Evolutionary conservation across 1,139 yeast species (phyloP).

Genomic region (Nakaseomyces delphensis): DNA sequence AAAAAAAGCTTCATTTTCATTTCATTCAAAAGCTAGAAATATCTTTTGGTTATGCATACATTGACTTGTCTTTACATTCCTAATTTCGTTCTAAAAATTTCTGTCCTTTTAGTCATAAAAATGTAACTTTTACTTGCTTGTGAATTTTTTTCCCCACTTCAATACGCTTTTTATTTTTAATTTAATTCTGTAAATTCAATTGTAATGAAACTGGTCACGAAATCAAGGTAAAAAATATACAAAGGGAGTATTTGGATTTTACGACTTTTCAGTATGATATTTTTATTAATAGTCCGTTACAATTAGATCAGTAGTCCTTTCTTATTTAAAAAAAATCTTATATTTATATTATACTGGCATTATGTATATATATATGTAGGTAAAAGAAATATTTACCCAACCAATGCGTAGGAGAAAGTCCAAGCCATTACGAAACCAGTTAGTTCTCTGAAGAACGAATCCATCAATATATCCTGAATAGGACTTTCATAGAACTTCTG

Average conservation of each 20-base stretch:
- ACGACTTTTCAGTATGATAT: too few relatives aligned
- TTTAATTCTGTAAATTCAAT: neutral
- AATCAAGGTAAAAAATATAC: too few relatives aligned
- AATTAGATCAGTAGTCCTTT: too few relatives aligned
- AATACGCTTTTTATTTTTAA: conserved; percentile 4
- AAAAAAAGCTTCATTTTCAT: too few relatives aligned
- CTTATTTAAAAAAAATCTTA: too few relatives aligned
- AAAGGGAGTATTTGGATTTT: too few relatives aligned
- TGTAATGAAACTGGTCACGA: too few relatives aligned
- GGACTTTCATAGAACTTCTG: conserved; percentile 45
- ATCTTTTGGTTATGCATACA: neutral
- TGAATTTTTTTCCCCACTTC: conserved; percentile 2
- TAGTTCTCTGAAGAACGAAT: conserved; percentile 48
- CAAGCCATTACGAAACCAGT: conserved; percentile 76
- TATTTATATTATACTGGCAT: neutral
- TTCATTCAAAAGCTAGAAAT: neutral
- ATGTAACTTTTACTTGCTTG: conserved; percentile 8
- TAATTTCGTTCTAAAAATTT: neutral
- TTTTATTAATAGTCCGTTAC: neutral
- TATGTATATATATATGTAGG: neutral
- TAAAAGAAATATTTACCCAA: conserved; percentile 28
- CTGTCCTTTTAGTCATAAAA: conserved; percentile 5
- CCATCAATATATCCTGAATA: conserved; percentile 46
- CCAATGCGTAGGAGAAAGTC: conserved; percentile 70
- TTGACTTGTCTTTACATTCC: neutral